phyloP scores from a whole-genome alignment of 805 yeast species.

The Cyberlindnera samutprakarnensis region DNA sequence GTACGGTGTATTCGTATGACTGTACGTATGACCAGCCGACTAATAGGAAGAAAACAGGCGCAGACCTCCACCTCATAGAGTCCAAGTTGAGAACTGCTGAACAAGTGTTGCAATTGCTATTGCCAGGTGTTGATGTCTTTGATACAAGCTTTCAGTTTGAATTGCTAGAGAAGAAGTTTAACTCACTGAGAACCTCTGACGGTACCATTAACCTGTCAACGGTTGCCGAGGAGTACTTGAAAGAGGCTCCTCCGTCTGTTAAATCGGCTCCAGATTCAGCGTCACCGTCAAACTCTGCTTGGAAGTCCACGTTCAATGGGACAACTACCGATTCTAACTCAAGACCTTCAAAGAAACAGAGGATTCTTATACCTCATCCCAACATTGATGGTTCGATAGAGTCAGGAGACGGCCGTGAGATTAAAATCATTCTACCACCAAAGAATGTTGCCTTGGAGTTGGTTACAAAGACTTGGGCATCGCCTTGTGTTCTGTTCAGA shows the following conservation, averaged over 20 bases:
- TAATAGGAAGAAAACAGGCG: conserved; percentile 34
- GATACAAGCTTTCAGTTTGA: conserved; percentile 23
- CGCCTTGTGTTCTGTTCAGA: conserved; percentile 78
- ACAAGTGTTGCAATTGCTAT: conserved; percentile 24
- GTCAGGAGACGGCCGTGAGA: conserved; percentile 34
- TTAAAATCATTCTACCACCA: conserved; percentile 65
- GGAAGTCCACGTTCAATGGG: not conserved
- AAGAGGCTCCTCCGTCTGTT: conserved; percentile 2
- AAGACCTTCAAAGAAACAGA: conserved; percentile 8
- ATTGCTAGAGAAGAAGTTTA: conserved; percentile 14
- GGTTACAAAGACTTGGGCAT: conserved; percentile 73
- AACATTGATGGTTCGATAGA: conserved; percentile 33
- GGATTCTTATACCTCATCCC: conserved; percentile 18
- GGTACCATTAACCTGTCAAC: conserved; percentile 5
- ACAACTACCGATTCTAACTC: conserved; percentile 1
- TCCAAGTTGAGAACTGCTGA: conserved; percentile 29
- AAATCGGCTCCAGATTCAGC: conserved; percentile 4
- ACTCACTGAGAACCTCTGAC: conserved; percentile 1
- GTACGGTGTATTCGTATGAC: conserved; percentile 72
- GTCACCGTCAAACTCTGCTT: conserved; percentile 3
- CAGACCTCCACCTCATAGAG: conserved; percentile 27
- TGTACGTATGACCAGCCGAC: conserved; percentile 70
- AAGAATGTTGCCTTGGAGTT: conserved; percentile 64
- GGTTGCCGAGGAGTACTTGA: conserved; percentile 8
- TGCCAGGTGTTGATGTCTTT: conserved; percentile 34